These are phyloP conservation scores for Flaveria sonorensis DNA, from an alignment of 129 eudicot species.

Conservation along the genomic window DNA sequence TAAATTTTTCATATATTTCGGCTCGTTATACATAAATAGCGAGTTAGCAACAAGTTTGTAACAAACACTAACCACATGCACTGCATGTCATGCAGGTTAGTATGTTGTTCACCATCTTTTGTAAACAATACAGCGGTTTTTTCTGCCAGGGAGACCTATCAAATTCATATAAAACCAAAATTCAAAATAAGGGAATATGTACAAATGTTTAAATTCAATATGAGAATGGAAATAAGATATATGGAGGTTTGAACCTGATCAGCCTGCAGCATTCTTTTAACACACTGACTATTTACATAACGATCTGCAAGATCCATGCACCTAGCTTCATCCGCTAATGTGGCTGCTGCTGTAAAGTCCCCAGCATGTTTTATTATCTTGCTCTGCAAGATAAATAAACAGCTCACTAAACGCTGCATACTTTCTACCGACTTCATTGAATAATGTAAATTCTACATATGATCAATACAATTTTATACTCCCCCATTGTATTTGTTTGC, in stretches of 20 bases:
- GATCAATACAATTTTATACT: background rate
- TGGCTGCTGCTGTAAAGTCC: slow-evolving; percentile 85
- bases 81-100: slow-evolving; percentile 96
- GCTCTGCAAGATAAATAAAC: slow-evolving; percentile 52
- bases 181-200: background rate
- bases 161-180: slow-evolving; percentile 14
- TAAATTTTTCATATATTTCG: background rate
- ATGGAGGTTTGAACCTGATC: slow-evolving; percentile 59
- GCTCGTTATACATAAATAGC: background rate
- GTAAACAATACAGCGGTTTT: slow-evolving; percentile 97
- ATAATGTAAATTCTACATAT: background rate
- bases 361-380: slow-evolving; percentile 95
- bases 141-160: slow-evolving; percentile 86
- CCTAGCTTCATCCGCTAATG: slow-evolving; percentile 99
- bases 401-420: background rate
- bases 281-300: slow-evolving; percentile 88
- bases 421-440: slow-evolving; percentile 5
- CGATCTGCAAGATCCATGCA: slow-evolving; percentile 99
- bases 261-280: slow-evolving; percentile 97
- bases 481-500: background rate
- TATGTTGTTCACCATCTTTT: slow-evolving; percentile 98
- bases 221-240: slow-evolving; percentile 1
- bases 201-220: background rate
- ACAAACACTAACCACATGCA: slow-evolving; percentile 92
- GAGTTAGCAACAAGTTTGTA: slow-evolving; percentile 4